Evolutionary conservation across 441 rosid genomes (phyloP).

Genomic region (Cnidoscolus chayamansa): DNA sequence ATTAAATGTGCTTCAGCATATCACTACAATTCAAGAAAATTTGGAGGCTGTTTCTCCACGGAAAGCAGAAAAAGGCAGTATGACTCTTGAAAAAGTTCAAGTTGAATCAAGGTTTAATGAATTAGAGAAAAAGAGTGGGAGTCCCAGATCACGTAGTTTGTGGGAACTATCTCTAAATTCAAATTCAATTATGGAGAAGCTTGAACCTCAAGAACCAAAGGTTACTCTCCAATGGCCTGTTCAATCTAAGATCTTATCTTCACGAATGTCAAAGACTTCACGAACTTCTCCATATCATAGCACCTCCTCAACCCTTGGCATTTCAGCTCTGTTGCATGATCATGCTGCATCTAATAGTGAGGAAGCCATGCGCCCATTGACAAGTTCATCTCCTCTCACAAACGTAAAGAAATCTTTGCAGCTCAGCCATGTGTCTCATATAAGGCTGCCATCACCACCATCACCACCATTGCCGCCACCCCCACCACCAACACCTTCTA

Average conservation of each 20-base stretch:
- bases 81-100: constrained; percentile 35
- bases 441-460: constrained; percentile 19
- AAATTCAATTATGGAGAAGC: constrained; percentile 27
- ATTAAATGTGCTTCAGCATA: constrained; percentile 51
- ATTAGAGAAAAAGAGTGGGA: constrained; percentile 28
- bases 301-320: constrained; percentile 53
- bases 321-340: constrained; percentile 72
- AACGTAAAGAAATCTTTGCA: constrained; percentile 29
- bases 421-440: constrained; percentile 22
- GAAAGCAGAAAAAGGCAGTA: constrained; percentile 35
- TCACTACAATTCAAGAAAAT: constrained; percentile 50
- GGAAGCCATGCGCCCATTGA: constrained; percentile 32
- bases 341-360: constrained; percentile 42
- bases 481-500: constrained; percentile 22
- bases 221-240: constrained; percentile 46
- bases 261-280: constrained; percentile 39
- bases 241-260: constrained; percentile 61
- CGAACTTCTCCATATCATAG: constrained; percentile 46
- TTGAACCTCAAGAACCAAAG: constrained; percentile 38
- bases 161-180: constrained; percentile 22
- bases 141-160: constrained; percentile 31
- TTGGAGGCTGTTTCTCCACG: constrained; percentile 40
- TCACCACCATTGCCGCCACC: constrained; percentile 22
- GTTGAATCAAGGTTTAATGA: constrained; percentile 37
- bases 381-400: constrained; percentile 31